Conservation (phyloP, 2,329 filamentous ascomycete species). For the Exophiala lecanii-corni region DNA sequence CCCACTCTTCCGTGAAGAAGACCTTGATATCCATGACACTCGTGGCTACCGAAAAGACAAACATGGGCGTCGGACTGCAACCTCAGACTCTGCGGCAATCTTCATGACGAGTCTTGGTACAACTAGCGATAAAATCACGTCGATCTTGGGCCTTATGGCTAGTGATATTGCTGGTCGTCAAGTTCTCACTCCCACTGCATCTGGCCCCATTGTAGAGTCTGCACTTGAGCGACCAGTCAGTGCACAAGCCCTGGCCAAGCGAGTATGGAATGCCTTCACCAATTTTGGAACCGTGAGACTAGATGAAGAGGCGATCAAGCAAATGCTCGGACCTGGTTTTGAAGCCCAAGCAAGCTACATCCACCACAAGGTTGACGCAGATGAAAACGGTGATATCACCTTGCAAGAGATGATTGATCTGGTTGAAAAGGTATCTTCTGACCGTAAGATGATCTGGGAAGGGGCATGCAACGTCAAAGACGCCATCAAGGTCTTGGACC, state of each 20-base stretch:
- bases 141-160: conserved; percentile 13
- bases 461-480: conserved; percentile 33
- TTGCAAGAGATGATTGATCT: conserved; percentile 34
- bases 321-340: conserved; percentile 28
- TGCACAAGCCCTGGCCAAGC: conserved; percentile 31
- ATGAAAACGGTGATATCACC: conserved; percentile 33
- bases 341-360: conserved; percentile 29
- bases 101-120: conserved; percentile 16
- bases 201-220: conserved; percentile 29
- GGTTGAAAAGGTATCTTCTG: conserved; percentile 28
- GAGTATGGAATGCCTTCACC: conserved; percentile 33
- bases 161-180: conserved; percentile 16
- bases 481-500: conserved; percentile 33
- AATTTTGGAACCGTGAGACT: conserved; percentile 24
- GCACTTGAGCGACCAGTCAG: conserved; percentile 28
- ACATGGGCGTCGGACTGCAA: conserved; percentile 5
- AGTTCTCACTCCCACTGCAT: conserved; percentile 22
- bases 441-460: conserved; percentile 30
- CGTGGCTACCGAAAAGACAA: conserved; percentile 14
- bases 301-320: conserved; percentile 27
- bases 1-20: conserved; percentile 12
- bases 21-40: conserved; percentile 17
- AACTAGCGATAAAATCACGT: conserved; percentile 12
- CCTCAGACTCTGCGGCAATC: conserved; percentile 10
- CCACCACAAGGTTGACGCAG: conserved; percentile 30